These are phyloP conservation scores for Hanseniaspora sp. DNA, from an alignment of 1,139 yeast genomes.

Conservation along the genomic window DNA sequence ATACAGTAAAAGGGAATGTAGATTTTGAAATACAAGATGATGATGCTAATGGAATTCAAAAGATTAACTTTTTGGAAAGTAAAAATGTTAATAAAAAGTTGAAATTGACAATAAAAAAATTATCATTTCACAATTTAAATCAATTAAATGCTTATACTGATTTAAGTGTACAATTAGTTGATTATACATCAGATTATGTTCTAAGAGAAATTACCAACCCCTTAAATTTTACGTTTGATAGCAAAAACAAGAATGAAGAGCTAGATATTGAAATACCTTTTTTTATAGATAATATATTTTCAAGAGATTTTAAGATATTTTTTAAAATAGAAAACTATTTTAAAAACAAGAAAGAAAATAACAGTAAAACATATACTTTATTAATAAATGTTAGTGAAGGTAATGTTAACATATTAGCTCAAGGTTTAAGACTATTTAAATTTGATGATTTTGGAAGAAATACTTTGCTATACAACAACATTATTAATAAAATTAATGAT, in stretches of 20 bases:
- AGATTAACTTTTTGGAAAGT: neutral
- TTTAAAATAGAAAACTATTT: neutral
- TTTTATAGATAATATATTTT: slow-evolving; percentile 1
- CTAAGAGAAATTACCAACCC: neutral
- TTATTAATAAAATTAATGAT: neutral
- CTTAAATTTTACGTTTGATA: neutral
- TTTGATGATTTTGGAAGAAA: neutral
- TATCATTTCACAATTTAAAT: neutral
- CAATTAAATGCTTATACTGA: neutral
- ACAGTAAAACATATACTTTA: neutral
- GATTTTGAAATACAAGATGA: neutral
- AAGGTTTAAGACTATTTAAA: slow-evolving; percentile 8
- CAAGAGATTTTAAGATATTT: slow-evolving; percentile 5
- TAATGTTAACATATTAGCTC: neutral
- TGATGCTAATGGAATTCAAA: neutral
- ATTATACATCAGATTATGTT: neutral
- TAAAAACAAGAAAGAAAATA: neutral
- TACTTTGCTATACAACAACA: neutral
- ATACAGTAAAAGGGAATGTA: neutral
- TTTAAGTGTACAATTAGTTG: neutral
- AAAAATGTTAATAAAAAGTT: neutral
- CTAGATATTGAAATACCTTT: slow-evolving; percentile 2
- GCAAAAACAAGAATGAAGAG: neutral
- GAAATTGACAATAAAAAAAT: neutral
- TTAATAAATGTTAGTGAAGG: slow-evolving; percentile 3